Conservation (phyloP, 495 filamentous ascomycete genomes). For the Aspergillus incahuasiensis region DNA sequence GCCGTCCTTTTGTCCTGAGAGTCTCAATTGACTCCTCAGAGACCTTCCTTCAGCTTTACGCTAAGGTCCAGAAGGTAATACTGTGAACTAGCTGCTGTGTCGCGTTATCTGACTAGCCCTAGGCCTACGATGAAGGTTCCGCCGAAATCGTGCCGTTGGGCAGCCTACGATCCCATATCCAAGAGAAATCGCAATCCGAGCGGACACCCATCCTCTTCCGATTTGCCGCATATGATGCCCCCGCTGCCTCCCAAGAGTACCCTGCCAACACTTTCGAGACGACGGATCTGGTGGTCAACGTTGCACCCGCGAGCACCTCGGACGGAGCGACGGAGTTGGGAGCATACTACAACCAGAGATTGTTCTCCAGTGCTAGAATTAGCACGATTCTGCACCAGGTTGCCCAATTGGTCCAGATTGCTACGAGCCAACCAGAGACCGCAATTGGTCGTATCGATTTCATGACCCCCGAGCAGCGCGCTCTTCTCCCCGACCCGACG, state of each 20-base stretch:
- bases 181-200: conserved; percentile 41
- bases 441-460: conserved; percentile 45
- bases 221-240: conserved; percentile 47
- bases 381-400: conserved; percentile 43
- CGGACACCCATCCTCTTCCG: conserved; percentile 41
- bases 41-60: conserved; percentile 39
- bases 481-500: conserved; percentile 68
- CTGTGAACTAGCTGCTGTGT: not conserved
- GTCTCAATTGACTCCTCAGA: conserved; percentile 37
- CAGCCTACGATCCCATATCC: conserved; percentile 42
- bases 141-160: conserved; percentile 45
- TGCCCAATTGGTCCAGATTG: conserved; percentile 37
- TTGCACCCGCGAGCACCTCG: conserved; percentile 27
- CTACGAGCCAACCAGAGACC: conserved; percentile 39
- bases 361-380: conserved; percentile 47
- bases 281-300: conserved; percentile 45
- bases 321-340: conserved; percentile 32
- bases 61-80: conserved; percentile 45
- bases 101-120: conserved; percentile 5
- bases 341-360: conserved; percentile 48
- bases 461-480: conserved; percentile 41
- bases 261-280: conserved; percentile 43
- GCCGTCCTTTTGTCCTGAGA: conserved; percentile 47
- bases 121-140: conserved; percentile 40
- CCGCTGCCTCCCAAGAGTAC: conserved; percentile 43